Evolutionary conservation across 805 yeast species (phyloP), one percentile per base, ranked within the genome.

Genomic region (Yamadazyma paraphyllophila): DNA sequence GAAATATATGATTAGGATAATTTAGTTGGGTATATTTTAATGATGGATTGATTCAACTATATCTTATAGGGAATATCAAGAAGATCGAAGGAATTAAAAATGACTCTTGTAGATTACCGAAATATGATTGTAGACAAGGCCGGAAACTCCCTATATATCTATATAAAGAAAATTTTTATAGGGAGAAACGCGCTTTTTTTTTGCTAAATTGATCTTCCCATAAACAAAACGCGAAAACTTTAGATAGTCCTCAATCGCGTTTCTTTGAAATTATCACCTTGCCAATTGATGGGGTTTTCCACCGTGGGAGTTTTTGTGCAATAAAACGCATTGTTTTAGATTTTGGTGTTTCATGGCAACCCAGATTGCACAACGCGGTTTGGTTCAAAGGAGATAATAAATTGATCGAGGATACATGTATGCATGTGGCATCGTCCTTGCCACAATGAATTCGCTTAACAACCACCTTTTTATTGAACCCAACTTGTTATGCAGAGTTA

Each of bases 151-250:
- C 44, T 41, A 32, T 41, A 41, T 36, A 36, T 41, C 38, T 41
- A 25, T 26, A 25, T 25, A 41, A 26, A 25, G 44, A 41, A 41
- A 41, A 41, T 33, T 33, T 41, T 41, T 41, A 26, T 16, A 37
- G 20, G 24, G 24, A 38, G 41, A 33, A 41, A 41, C 44, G 44
- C 44, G 44, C 24, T 41, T 34, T 27, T 38, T n/a, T 27, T 29
- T 38, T 14, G 24, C 31, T 13, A 13, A 6, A 16, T 24, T 26
- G 44, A 41, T 41, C 44, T 41, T 26, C 13, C 44, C 27, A 17
- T 41, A 41, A 41, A 41, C 44, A 41, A 33, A 7, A 34, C 34
- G 39, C 39, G 39, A 39, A 41, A 34, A 14, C 14, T 24, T 29
- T 29, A 9, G 31, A 29, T 35, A 12, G 27, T 4, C 25, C 27